Base-by-base conservation (phyloP, 2,329 filamentous ascomycete species). In the Didymosphaeria variabile region DNA sequence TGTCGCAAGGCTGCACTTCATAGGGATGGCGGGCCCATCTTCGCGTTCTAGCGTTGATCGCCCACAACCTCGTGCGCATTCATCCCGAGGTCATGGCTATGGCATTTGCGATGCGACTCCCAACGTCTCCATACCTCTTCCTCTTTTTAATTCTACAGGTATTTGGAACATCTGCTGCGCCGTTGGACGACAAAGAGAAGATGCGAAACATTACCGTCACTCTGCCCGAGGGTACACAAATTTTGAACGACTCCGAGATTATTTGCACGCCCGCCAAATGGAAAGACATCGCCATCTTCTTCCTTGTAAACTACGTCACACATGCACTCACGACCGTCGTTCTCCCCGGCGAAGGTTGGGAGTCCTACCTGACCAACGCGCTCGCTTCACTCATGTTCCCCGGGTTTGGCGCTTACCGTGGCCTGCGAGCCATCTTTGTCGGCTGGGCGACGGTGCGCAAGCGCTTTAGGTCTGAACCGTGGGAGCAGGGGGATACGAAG, bases 401-500 rank as follows among this genome's bases (percentile, higher is more conserved):
- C 26, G 55, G 47, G 15, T 58, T 58, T 38, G 46, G 46, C 29
- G 45, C 55, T 36, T 58, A 52, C 38, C 46, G 46, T n/a, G 46
- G 46, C 23, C 26, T 51, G n/a, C 55, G 55, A 17, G 46, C 47
- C 10, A 51, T 58, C 34, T 58, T 56, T 38, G 53, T 56, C 5
- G 53, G 53, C 5, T 56, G 53, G 53, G 40, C 53, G 40, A 56
- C 53, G 42, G 44, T 56, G 5, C 53, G 53, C n/a, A 56, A 56
- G 53, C 23, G 53, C 17, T 47, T 56, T 44, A 32, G 44, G 29
- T 13, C 53, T 1, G 53, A 56, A 17, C 42, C 53, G 26, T 56
- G 53, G 53, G 53, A 56, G 19, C 26, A 56, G 17, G 53, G 53
- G 4, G 53, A 56, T 17, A 56, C 23, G 17, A 26, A 26, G 29